Percentiles rank a stretch among this genome's conserved stretches.
phyloP scores from a whole-genome alignment of 2,329 filamentous ascomycete genomes.

The Venturia nashicola region DNA sequence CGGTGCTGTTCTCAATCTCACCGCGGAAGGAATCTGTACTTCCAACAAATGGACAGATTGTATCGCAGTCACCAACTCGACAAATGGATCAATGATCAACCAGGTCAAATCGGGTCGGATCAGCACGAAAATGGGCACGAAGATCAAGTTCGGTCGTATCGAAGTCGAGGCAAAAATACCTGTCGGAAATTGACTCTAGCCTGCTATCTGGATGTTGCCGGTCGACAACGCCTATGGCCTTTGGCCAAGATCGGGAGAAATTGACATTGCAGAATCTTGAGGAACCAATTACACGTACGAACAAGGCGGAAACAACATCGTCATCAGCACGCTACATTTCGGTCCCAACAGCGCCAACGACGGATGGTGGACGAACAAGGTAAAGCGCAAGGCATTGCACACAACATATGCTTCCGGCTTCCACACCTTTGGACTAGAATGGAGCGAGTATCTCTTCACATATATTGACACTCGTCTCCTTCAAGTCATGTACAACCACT shows the following conservation, averaged over 20 bases:
- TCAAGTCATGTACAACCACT: slow-evolving; percentile 68
- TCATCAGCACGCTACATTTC: slow-evolving; percentile 72
- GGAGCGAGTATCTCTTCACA: slow-evolving; percentile 78
- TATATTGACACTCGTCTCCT: slow-evolving; percentile 71
- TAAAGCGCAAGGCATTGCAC: slow-evolving; percentile 62
- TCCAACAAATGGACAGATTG: slow-evolving; percentile 49
- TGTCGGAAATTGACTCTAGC: slow-evolving; percentile 77
- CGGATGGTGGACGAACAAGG: slow-evolving; percentile 73
- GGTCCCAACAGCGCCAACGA: slow-evolving; percentile 61
- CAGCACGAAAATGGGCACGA: slow-evolving; percentile 57
- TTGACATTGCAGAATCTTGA: slow-evolving; percentile 69
- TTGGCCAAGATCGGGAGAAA: slow-evolving; percentile 73
- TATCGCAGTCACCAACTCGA: slow-evolving; percentile 60
- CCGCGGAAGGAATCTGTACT: slow-evolving; percentile 54
- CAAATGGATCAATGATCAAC: slow-evolving; percentile 65
- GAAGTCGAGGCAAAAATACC: slow-evolving; percentile 70
- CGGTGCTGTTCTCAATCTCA: slow-evolving; percentile 51
- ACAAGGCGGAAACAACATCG: slow-evolving; percentile 70
- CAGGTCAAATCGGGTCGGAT: slow-evolving; percentile 69
- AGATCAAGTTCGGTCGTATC: slow-evolving; percentile 69
- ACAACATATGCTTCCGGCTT: slow-evolving; percentile 57
- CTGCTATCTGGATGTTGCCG: slow-evolving; percentile 85
- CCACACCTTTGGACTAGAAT: slow-evolving; percentile 74
- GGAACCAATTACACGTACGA: slow-evolving; percentile 70
- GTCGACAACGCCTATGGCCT: slow-evolving; percentile 57